Evolutionary conservation across 1,139 yeast genomes (phyloP).

Genomic region (Taphrina flavorubra): DNA sequence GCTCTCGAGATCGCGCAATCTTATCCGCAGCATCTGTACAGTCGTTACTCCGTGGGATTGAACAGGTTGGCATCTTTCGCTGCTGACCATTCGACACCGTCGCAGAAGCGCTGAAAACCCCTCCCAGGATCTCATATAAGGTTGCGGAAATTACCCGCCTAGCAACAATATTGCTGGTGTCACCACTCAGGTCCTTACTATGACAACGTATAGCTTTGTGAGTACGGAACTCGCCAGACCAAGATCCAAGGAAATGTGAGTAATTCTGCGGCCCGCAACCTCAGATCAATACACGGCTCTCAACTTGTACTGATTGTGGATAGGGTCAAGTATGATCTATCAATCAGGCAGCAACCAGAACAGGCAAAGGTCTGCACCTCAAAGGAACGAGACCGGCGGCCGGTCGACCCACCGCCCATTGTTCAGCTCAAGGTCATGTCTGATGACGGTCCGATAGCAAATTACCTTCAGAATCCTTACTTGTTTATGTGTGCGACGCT

Average conservation of each 20-base stretch:
- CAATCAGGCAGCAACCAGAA: slow-evolving; percentile 39
- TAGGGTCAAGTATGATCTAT: slow-evolving; percentile 21
- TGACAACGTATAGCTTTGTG: slow-evolving; percentile 28
- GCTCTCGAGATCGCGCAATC: slow-evolving; percentile 10
- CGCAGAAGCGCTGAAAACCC: not conserved
- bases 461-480: slow-evolving; percentile 31
- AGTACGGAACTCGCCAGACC: slow-evolving; percentile 22
- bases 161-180: slow-evolving; percentile 3
- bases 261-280: not conserved
- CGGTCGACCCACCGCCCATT: slow-evolving; percentile 41
- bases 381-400: slow-evolving; percentile 34
- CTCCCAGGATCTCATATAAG: not conserved
- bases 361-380: slow-evolving; percentile 34
- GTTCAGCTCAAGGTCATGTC: slow-evolving; percentile 24
- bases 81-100: not conserved
- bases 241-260: slow-evolving; percentile 10
- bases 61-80: not conserved
- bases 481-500: slow-evolving; percentile 34
- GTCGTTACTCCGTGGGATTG: not conserved
- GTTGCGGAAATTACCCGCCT: not conserved
- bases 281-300: not conserved
- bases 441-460: slow-evolving; percentile 2
- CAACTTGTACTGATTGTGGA: not conserved
- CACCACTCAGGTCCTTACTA: not conserved
- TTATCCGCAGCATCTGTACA: not conserved